Percentiles rank a stretch among this genome's conserved stretches.
Evolutionary conservation across 140 eudicot genomes (phyloP).

Genomic region (Erigeron philadelphicus): DNA sequence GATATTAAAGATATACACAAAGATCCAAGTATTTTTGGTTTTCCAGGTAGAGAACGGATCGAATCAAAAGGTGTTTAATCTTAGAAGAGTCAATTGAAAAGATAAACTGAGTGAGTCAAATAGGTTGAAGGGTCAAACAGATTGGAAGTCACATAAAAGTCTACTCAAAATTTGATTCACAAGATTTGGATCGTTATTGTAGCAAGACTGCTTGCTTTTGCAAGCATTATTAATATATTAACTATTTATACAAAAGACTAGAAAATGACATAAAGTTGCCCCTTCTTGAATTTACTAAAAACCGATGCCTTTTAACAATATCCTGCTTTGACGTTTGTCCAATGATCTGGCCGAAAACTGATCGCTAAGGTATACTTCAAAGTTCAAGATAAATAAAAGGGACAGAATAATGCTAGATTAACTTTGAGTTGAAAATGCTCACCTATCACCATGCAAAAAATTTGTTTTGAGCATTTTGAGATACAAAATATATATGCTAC

Average conservation of each 20-base stretch:
- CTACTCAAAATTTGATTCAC: no score
- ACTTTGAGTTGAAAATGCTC: neutral
- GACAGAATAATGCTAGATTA: constrained; percentile 2
- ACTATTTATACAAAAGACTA: no score
- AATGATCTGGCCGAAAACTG: neutral
- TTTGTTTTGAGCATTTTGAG: neutral
- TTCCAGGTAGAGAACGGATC: neutral
- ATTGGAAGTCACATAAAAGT: no score
- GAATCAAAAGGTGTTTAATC: no score
- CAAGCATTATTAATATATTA: neutral
- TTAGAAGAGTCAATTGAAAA: no score
- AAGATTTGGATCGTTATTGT: no score
- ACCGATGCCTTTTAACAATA: no score
- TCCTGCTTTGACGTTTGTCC: neutral
- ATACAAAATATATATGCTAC: constrained; percentile 3
- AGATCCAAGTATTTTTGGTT: neutral
- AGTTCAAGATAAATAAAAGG: neutral
- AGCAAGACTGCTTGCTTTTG: neutral
- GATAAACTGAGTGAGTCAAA: no score
- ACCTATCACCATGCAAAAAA: neutral
- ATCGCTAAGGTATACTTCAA: neutral
- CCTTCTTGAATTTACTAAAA: no score
- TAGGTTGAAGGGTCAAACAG: no score
- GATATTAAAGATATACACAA: constrained; percentile 16
- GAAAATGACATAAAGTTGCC: no score